Evolutionary conservation across 2,329 filamentous ascomycete genomes (phyloP).

Genomic region (Xylariales sp.): DNA sequence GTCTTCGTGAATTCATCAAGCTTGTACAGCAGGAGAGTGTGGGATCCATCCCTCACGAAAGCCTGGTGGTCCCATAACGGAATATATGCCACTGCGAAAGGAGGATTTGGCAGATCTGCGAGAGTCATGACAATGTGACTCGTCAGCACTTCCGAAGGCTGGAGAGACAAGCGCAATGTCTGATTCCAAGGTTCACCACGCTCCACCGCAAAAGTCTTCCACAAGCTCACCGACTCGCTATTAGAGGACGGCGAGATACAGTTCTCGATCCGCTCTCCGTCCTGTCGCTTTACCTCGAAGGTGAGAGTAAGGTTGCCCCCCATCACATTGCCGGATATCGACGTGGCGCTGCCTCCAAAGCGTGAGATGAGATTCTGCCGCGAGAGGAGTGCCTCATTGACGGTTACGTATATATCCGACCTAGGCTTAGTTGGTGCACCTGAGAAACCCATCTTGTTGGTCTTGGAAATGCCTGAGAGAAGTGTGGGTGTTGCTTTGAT

Average conservation of each 20-base stretch:
- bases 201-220: conserved; percentile 79
- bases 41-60: conserved; percentile 81
- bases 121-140: conserved; percentile 88
- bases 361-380: conserved; percentile 67
- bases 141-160: conserved; percentile 72
- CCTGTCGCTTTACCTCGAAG: conserved; percentile 76
- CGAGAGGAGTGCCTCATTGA: conserved; percentile 74
- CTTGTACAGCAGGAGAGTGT: conserved; percentile 78
- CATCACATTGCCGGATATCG: conserved; percentile 57
- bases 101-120: conserved; percentile 78
- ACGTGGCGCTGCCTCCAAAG: conserved; percentile 68
- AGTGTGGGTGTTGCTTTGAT: conserved; percentile 85
- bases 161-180: conserved; percentile 76
- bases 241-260: conserved; percentile 89
- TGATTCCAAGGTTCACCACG: conserved; percentile 83
- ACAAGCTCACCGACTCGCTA: conserved; percentile 71
- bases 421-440: conserved; percentile 83
- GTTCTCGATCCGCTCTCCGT: conserved; percentile 77
- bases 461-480: conserved; percentile 75
- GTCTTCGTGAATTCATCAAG: conserved; percentile 86
- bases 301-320: conserved; percentile 81
- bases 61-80: conserved; percentile 90
- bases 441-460: conserved; percentile 88
- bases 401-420: conserved; percentile 91
- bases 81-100: conserved; percentile 89